Evolutionary conservation across 2,329 filamentous ascomycete species (phyloP).

Genomic region (Scedosporium boydii): DNA sequence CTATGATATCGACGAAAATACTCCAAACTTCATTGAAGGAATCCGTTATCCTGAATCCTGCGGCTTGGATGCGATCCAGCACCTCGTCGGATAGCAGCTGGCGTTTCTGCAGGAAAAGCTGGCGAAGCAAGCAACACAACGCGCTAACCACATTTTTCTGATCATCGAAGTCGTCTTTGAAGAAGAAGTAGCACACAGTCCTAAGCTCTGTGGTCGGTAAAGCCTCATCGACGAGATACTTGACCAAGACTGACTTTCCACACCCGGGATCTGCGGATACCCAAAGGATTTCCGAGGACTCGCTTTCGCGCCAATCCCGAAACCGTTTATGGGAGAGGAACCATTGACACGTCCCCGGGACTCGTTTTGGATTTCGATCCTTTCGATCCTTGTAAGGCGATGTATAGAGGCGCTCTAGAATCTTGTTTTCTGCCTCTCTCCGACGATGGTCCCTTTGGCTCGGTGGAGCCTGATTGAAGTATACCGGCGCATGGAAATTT

Average conservation of each 20-base stretch:
- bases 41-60: slow-evolving; percentile 10
- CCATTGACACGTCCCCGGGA: slow-evolving; percentile 13
- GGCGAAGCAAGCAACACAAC: slow-evolving; percentile 25
- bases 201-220: slow-evolving; percentile 11
- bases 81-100: slow-evolving; percentile 14
- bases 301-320: slow-evolving; percentile 11
- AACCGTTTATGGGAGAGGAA: slow-evolving; percentile 11
- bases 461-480: neutral
- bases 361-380: slow-evolving; percentile 20
- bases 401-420: neutral
- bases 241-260: slow-evolving; percentile 32
- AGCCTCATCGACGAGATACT: slow-evolving; percentile 21
- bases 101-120: slow-evolving; percentile 20
- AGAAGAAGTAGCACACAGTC: slow-evolving; percentile 32
- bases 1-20: slow-evolving; percentile 13
- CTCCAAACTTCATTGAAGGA: slow-evolving; percentile 22
- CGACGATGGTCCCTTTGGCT: too few relatives aligned
- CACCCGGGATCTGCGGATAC: slow-evolving; percentile 33
- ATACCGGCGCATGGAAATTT: neutral
- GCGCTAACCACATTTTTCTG: slow-evolving; percentile 16
- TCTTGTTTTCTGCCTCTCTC: neutral
- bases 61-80: slow-evolving; percentile 5
- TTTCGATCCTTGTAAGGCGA: slow-evolving; percentile 15
- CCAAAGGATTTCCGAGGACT: slow-evolving; percentile 16
- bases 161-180: slow-evolving; percentile 19